A percentile compares a stretch with the other conserved stretches of the same genome.
Conservation (phyloP, 73 alveolate genomes). For the Stentor roeselii region DNA sequence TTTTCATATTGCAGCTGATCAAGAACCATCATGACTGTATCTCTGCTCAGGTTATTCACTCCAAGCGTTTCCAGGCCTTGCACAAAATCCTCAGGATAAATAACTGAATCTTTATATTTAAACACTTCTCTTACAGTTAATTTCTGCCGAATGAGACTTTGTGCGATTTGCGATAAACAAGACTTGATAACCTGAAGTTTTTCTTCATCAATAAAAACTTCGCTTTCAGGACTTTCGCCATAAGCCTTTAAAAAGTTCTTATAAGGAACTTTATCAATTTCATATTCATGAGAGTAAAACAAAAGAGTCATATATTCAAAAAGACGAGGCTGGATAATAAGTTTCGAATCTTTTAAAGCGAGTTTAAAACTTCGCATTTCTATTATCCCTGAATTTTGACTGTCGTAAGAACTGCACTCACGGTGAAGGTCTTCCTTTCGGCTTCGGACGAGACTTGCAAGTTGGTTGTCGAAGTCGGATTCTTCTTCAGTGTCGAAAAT, state of each 20-base stretch:
- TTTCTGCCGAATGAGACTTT: not conserved
- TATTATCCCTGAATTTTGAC: not conserved
- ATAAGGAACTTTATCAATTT: conserved; percentile 26
- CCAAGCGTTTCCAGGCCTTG: not conserved
- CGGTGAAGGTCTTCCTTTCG: not conserved
- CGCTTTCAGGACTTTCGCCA: not conserved
- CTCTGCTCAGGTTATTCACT: not conserved
- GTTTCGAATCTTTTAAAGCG: not conserved
- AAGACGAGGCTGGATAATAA: not conserved
- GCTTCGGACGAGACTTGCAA: not conserved
- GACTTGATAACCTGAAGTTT: not conserved
- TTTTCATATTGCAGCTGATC: conserved; percentile 7
- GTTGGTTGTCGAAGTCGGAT: not conserved
- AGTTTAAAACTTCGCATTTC: not conserved
- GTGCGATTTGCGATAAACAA: not conserved
- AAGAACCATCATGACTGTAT: not conserved
- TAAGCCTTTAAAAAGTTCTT: conserved; percentile 10
- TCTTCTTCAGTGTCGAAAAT: conserved; percentile 10
- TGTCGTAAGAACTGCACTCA: not conserved
- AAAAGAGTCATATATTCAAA: not conserved
- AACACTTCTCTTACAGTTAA: not conserved
- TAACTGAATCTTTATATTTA: not conserved
- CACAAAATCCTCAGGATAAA: conserved; percentile 1
- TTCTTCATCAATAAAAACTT: not conserved
- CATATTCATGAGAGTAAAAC: conserved; percentile 14